Evolutionary conservation across 2,329 filamentous ascomycete species (phyloP).

Genomic region (Fusarium virguliforme): DNA sequence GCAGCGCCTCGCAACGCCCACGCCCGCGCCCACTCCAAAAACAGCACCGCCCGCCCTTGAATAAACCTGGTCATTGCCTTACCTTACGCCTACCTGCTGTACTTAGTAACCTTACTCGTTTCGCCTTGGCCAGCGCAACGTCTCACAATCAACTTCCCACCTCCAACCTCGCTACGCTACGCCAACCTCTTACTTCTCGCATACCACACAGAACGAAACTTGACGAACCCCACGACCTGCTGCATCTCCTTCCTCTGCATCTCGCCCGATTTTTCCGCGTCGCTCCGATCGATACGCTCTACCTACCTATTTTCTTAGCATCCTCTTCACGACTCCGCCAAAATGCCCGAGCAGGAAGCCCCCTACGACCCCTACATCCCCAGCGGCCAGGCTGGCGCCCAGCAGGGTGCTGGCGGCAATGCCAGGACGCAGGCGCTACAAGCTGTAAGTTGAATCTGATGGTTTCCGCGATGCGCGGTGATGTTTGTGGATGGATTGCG

Average conservation of each 20-base stretch:
- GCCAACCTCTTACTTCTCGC: conserved; percentile 47
- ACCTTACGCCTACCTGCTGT: conserved; percentile 7
- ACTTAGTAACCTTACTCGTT: conserved; percentile 44
- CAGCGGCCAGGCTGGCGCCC: conserved; percentile 69
- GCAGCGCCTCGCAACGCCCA: conserved; percentile 34
- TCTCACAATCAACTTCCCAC: conserved; percentile 51
- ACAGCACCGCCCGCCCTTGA: conserved; percentile 31
- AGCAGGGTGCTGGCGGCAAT: conserved; percentile 64
- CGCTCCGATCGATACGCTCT: conserved; percentile 38
- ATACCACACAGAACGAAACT: conserved; percentile 39
- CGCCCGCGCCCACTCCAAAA: conserved; percentile 23
- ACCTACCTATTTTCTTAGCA: conserved; percentile 29
- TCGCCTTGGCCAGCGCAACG: conserved; percentile 52
- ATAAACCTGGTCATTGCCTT: conserved; percentile 39
- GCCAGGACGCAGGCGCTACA: conserved; percentile 78
- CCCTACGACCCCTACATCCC: conserved; percentile 95
- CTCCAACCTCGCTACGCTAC: conserved; percentile 48
- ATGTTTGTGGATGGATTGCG: conserved; percentile 40
- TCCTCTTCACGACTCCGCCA: conserved; percentile 40
- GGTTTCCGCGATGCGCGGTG: conserved; percentile 39
- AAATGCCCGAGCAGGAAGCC: conserved; percentile 70
- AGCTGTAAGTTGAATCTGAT: conserved; percentile 75
- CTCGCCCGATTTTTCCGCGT: conserved; percentile 25
- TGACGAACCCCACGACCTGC: conserved; percentile 27
- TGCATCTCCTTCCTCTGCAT: conserved; percentile 24